These are phyloP conservation scores for Bipolaris zeicola DNA, from an alignment of 2,329 filamentous ascomycete genomes.

Conservation along the genomic window DNA sequence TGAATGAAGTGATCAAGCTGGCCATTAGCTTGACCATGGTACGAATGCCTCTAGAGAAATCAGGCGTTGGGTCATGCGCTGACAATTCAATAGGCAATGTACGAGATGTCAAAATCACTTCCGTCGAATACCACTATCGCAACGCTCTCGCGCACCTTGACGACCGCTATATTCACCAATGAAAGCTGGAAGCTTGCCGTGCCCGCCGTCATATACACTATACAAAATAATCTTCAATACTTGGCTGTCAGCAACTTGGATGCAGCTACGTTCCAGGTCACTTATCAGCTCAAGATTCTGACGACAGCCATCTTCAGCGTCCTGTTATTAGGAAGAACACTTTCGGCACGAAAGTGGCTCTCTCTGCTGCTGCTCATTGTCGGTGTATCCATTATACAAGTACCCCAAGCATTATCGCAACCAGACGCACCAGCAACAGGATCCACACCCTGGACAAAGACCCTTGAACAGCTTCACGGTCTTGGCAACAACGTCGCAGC, in stretches of 20 bases:
- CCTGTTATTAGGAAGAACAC: slow-evolving; percentile 70
- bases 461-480: slow-evolving; percentile 76
- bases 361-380: slow-evolving; percentile 78
- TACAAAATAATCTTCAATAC: slow-evolving; percentile 94
- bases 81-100: slow-evolving; percentile 62
- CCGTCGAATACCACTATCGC: slow-evolving; percentile 81
- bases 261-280: slow-evolving; percentile 89
- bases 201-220: slow-evolving; percentile 83
- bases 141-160: slow-evolving; percentile 78
- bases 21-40: slow-evolving; percentile 79
- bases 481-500: slow-evolving; percentile 58
- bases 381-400: slow-evolving; percentile 84
- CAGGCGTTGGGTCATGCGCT: not conserved
- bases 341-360: slow-evolving; percentile 78
- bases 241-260: slow-evolving; percentile 89
- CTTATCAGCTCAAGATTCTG: slow-evolving; percentile 94
- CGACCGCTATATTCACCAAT: slow-evolving; percentile 79
- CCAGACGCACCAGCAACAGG: slow-evolving; percentile 62
- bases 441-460: slow-evolving; percentile 76
- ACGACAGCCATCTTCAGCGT: slow-evolving; percentile 89
- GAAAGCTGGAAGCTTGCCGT: slow-evolving; percentile 96
- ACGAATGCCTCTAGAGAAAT: not conserved
- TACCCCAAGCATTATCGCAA: slow-evolving; percentile 66
- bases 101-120: slow-evolving; percentile 79
- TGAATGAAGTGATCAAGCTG: slow-evolving; percentile 92